Evolutionary conservation across 1,139 yeast genomes (phyloP).

Genomic region (Yamadazyma sp.): DNA sequence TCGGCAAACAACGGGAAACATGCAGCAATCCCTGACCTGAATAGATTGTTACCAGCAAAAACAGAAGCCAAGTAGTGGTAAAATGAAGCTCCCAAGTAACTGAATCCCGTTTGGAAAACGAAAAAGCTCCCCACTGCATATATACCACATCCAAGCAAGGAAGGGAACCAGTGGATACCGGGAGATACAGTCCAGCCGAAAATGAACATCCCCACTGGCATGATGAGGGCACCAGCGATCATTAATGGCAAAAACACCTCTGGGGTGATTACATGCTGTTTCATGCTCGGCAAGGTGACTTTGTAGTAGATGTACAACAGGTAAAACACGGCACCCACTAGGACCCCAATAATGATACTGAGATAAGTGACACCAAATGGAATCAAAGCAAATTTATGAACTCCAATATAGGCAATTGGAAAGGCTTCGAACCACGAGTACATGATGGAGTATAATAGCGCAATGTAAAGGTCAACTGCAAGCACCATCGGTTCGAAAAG

Average conservation of each 20-base stretch:
- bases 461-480: slow-evolving; percentile 30
- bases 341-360: slow-evolving; percentile 21
- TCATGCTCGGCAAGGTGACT: slow-evolving; percentile 27
- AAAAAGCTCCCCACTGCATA: slow-evolving; percentile 31
- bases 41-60: slow-evolving; percentile 30
- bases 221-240: slow-evolving; percentile 27
- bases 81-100: slow-evolving; percentile 65
- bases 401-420: slow-evolving; percentile 27
- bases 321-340: slow-evolving; percentile 23
- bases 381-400: slow-evolving; percentile 27
- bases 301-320: slow-evolving; percentile 17
- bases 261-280: slow-evolving; percentile 47
- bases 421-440: slow-evolving; percentile 36
- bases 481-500: slow-evolving; percentile 34
- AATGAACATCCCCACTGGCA: slow-evolving; percentile 33
- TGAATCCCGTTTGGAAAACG: slow-evolving; percentile 33
- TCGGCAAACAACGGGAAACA: slow-evolving; percentile 32
- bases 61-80: slow-evolving; percentile 34
- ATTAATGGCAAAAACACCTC: slow-evolving; percentile 62
- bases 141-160: slow-evolving; percentile 29
- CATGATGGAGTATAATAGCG: slow-evolving; percentile 29
- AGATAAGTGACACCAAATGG: slow-evolving; percentile 24
- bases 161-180: slow-evolving; percentile 31
- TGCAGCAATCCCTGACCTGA: slow-evolving; percentile 30
- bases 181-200: slow-evolving; percentile 33